Conservation (phyloP, 2,329 filamentous ascomycete species). For the Phyllosticta citrichinensis region DNA sequence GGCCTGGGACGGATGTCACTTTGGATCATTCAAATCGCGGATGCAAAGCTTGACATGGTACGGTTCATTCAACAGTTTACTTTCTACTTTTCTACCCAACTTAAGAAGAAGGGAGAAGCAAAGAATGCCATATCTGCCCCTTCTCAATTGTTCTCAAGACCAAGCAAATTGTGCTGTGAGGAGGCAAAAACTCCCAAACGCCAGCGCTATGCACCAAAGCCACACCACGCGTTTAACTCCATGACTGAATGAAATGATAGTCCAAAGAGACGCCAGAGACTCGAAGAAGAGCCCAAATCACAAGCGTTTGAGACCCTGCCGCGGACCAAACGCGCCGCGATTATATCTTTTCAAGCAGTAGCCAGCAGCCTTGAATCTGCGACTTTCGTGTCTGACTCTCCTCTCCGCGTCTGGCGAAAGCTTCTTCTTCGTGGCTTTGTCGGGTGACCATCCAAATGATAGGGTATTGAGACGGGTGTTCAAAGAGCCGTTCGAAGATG, state of each 20-base stretch:
- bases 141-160: neutral
- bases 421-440: constrained; percentile 18
- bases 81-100: neutral
- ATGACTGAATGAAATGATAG: neutral
- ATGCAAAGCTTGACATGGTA: neutral
- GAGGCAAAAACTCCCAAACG: neutral
- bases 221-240: neutral
- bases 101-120: neutral
- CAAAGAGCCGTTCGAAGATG: constrained; percentile 20
- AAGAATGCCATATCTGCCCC: neutral
- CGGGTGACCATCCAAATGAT: constrained; percentile 14
- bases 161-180: neutral
- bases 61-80: neutral
- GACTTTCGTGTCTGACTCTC: constrained; percentile 24
- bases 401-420: constrained; percentile 19
- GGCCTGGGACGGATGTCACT: constrained; percentile 1
- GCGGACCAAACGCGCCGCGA: constrained; percentile 26
- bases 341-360: constrained; percentile 26
- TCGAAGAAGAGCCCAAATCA: constrained; percentile 12
- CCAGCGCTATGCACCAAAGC: constrained; percentile 6
- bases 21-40: neutral
- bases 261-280: neutral
- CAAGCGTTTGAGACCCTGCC: constrained; percentile 23
- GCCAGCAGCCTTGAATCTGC: constrained; percentile 23
- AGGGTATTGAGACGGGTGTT: constrained; percentile 14